phyloP scores from a whole-genome alignment of 768 basidiomycete species.

The Pluteus cervinus region DNA sequence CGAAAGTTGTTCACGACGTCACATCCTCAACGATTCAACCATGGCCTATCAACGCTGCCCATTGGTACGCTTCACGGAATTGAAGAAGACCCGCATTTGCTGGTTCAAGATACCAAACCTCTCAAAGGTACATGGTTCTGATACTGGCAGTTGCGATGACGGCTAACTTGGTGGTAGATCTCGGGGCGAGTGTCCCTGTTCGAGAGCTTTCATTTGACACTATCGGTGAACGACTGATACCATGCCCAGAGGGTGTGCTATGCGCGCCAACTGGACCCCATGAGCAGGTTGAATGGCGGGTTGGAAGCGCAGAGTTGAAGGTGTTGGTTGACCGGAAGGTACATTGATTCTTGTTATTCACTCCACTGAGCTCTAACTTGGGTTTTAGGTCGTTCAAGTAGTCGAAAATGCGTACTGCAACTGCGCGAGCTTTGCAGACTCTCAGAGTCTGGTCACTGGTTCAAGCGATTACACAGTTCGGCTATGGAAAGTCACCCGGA shows the following conservation, averaged over 20 bases:
- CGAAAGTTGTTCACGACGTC: constrained; percentile 72
- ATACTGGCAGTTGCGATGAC: background rate
- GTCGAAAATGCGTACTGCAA: constrained; percentile 68
- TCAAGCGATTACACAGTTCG: constrained; percentile 78
- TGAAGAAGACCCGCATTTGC: constrained; percentile 74
- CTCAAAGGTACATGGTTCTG: constrained; percentile 41
- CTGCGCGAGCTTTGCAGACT: constrained; percentile 76
- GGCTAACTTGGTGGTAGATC: constrained; percentile 27
- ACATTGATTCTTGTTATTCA: constrained; percentile 1
- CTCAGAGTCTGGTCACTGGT: constrained; percentile 70
- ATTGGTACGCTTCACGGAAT: constrained; percentile 68
- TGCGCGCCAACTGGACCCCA: constrained; percentile 54
- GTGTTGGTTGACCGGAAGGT: constrained; percentile 62
- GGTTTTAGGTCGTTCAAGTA: constrained; percentile 58
- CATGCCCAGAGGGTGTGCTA: constrained; percentile 54
- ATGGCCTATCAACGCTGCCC: constrained; percentile 70
- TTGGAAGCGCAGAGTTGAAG: constrained; percentile 49
- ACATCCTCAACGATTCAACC: constrained; percentile 71
- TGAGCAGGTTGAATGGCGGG: constrained; percentile 68
- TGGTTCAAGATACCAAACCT: constrained; percentile 50
- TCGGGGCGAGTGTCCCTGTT: constrained; percentile 42
- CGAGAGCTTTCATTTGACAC: constrained; percentile 50
- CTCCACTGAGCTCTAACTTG: background rate
- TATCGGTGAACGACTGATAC: constrained; percentile 51
- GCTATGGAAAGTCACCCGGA: constrained; percentile 64